Evolutionary conservation across 1,139 yeast species (phyloP).

Genomic region (Candida sp.): DNA sequence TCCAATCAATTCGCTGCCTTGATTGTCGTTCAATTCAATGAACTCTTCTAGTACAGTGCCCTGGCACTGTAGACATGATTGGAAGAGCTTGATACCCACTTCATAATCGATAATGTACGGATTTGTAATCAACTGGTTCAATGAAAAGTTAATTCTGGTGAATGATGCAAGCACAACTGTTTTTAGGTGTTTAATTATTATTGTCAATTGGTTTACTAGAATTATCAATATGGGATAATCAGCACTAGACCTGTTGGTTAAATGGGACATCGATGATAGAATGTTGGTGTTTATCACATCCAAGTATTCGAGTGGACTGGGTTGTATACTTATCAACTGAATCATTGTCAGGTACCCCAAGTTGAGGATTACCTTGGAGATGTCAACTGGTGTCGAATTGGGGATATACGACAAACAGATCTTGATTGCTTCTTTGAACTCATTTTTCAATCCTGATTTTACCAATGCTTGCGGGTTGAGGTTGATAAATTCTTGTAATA

Average conservation of each 20-base stretch:
- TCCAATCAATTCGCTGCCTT: conserved; percentile 16
- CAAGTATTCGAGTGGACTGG: conserved; percentile 7
- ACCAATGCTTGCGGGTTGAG: not conserved
- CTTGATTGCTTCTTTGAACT: conserved; percentile 13
- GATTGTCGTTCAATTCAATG: conserved; percentile 10
- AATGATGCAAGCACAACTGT: conserved; percentile 17
- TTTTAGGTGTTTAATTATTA: not conserved
- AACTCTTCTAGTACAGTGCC: conserved; percentile 10
- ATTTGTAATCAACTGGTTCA: conserved; percentile 29
- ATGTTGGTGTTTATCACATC: conserved; percentile 13
- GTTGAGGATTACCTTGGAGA: conserved; percentile 18
- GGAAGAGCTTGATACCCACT: conserved; percentile 10
- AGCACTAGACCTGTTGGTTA: not conserved
- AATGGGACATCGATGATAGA: conserved; percentile 9
- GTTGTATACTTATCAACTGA: not conserved
- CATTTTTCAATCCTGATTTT: conserved; percentile 10
- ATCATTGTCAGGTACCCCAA: conserved; percentile 19
- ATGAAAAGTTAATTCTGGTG: conserved; percentile 23
- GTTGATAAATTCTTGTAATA: conserved; percentile 22
- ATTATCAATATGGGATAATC: conserved; percentile 1
- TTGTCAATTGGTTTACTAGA: not conserved
- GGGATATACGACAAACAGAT: conserved; percentile 46
- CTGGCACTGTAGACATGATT: conserved; percentile 17
- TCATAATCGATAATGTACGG: conserved; percentile 16
- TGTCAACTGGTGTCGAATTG: conserved; percentile 31